Evolutionary conservation across 2,329 filamentous ascomycete genomes (phyloP), one percentile per base, ranked within the genome.

Genomic region (Fusarium continuum): DNA sequence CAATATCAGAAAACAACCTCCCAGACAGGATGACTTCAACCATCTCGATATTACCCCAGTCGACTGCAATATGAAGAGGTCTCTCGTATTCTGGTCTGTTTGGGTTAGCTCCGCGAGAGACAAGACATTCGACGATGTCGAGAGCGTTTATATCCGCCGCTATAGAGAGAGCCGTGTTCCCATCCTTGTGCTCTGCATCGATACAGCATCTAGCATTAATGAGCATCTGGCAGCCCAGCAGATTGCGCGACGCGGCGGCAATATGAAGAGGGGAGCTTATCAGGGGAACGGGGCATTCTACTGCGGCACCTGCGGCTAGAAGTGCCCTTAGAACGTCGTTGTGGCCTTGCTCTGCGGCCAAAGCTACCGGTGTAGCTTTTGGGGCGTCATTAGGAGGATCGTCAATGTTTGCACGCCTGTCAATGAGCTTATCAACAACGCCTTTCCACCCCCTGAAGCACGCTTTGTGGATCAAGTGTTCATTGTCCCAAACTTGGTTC

Each of bases 341-440:
- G 8, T 61, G 49, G 8, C 56, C 26, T 22, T 40, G 26, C 10
- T 59, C 48, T 7, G 44, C 63, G 17, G 53, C 63, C 17, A 66
- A 29, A 16, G 51, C 55, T 4, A 67, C 59, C 13, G 64, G 64
- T 3, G 47, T 66, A 10, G 62, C 62, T 22, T 63, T 54, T 8
- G 64, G 61, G 5, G 50, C 44, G 16, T 38, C n/a, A 2, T 25
- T 19, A 8, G 64, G 61, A 4, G 64, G 47, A 8, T 57, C 51
- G n/a, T 61, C 14, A 32, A 67, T 19, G 19, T 67, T 61, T 10
- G 61, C 54, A 10, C 52, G 44, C n/a, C 48, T 28, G 25, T 47
- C 41, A 10, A 67, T 64, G 7, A 67, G 44, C 13, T 52, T 67
- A 11, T 59, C 54, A 17, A 66, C 56, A 3, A 67, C 44, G 4